Base-by-base conservation (phyloP, 2,329 filamentous ascomycete genomes). In the Dactylellina cionopaga region DNA sequence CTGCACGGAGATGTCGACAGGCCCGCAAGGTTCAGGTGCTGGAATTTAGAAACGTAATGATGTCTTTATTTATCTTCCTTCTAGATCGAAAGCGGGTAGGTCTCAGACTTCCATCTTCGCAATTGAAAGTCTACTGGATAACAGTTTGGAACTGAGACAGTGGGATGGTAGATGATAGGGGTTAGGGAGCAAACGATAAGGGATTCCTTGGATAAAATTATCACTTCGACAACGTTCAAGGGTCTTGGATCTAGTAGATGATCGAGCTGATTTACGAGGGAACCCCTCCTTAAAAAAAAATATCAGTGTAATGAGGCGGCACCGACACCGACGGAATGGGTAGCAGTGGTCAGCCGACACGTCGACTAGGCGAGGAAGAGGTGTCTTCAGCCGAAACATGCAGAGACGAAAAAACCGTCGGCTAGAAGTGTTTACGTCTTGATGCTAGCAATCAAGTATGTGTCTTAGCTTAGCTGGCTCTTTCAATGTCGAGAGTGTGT, bases 131-230 rank as follows among this genome's bases (percentile, higher is more conserved):
- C 35, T 24, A 46, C 24, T 71, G 68, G 68, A 72, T 65, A 65
- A 65, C 46, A 39, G 52, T 51, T 60, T 39, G 11, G 29, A 63
- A 54, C 60, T 72, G 59, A 72, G 59, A 72, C 59, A 72, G 68
- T 72, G 59, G 68, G 59, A 72, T 72, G 68, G 60, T 71, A 71
- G 51, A 71, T 25, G 66, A 71, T 72, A 72, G 59, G 63, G 68
- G 46, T n/a, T n/a, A n/a, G n/a, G n/a, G n/a, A 31, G 55, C 49
- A 31, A 37, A 59, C 22, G 68, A 72, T 72, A 72, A 72, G 59
- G 51, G 52, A 65, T 59, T 46, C 59, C 58, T 55, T 65, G 52
- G 52, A 55, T 43, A 52, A 71, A 56, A 43, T 41, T 43, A 69
- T 71, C 41, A 63, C 65, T 46, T 54, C 25, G 46, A 47, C 39